Percentiles rank a stretch among this genome's conserved stretches.
Conservation (phyloP, 371 early-diverging fungal species). For the Actinomortierella ambigua region DNA sequence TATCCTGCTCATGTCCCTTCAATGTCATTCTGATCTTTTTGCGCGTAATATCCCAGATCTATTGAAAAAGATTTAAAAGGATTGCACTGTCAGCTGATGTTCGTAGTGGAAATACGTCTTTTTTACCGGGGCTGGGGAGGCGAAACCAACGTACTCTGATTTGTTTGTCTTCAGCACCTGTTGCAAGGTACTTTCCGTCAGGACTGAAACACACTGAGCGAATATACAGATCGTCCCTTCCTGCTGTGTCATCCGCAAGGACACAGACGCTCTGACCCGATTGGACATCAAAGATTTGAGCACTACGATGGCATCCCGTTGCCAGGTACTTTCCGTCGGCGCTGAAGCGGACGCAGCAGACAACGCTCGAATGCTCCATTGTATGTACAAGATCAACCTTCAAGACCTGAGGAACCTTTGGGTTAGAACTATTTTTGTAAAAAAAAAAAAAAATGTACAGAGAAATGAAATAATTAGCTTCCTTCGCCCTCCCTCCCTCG, state of each 20-base stretch:
- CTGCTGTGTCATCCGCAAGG: slow-evolving; percentile 77
- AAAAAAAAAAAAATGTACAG: background rate
- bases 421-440: slow-evolving; percentile 62
- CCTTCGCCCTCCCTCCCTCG: too few species aligned
- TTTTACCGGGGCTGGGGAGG: background rate
- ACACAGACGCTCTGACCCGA: slow-evolving; percentile 74
- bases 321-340: slow-evolving; percentile 91
- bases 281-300: slow-evolving; percentile 86
- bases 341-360: slow-evolving; percentile 97
- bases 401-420: slow-evolving; percentile 70
- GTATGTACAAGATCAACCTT: slow-evolving; percentile 87
- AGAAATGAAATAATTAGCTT: background rate
- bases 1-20: slow-evolving; percentile 95
- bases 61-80: slow-evolving; percentile 3
- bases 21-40: slow-evolving; percentile 71
- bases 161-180: slow-evolving; percentile 97
- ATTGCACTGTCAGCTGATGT: background rate
- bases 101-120: background rate
- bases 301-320: slow-evolving; percentile 93
- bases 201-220: slow-evolving; percentile 97
- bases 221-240: slow-evolving; percentile 90
- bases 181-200: slow-evolving; percentile 89
- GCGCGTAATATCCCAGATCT: slow-evolving; percentile 83
- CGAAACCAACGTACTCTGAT: slow-evolving; percentile 70
- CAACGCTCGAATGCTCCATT: slow-evolving; percentile 89